Percentiles rank a stretch among this genome's conserved stretches.
Conservation (phyloP, 1,139 yeast species). For the Blastobotrys aristatus region DNA sequence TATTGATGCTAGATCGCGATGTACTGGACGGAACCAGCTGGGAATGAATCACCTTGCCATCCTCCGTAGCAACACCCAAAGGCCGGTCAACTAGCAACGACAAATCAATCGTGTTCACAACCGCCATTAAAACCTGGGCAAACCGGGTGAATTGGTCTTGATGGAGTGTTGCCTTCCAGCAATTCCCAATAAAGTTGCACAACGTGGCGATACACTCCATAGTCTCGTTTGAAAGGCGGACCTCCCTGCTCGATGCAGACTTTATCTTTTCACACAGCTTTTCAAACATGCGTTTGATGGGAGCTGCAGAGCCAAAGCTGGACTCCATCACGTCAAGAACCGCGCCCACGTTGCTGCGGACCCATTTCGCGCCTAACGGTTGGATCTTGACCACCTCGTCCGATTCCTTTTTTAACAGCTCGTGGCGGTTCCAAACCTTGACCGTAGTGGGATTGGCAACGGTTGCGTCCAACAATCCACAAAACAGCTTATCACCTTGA, state of each 20-base stretch:
- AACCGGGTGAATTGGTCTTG: neutral
- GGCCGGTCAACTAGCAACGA: neutral
- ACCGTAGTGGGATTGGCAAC: neutral
- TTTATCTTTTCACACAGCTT: conserved; percentile 14
- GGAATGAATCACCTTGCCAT: neutral
- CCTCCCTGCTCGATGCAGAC: conserved; percentile 21
- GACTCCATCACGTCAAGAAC: neutral
- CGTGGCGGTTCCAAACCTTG: neutral
- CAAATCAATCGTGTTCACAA: conserved; percentile 3
- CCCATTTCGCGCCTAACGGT: conserved; percentile 9
- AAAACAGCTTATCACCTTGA: neutral
- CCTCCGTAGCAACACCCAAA: neutral
- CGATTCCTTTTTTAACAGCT: neutral
- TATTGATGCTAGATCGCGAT: neutral
- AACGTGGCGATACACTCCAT: conserved; percentile 22
- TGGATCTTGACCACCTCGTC: neutral
- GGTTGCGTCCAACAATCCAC: neutral
- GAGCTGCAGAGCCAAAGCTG: neutral
- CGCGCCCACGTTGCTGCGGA: neutral
- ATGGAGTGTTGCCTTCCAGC: conserved; percentile 6
- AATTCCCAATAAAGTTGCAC: conserved; percentile 18
- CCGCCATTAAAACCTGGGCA: conserved; percentile 7
- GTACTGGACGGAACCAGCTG: neutral
- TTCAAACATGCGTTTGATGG: neutral
- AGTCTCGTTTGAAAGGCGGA: conserved; percentile 22